Percentiles rank a stretch among this genome's conserved stretches.
These are phyloP conservation scores for Aspergillus sojae DNA, from an alignment of 2,329 filamentous ascomycete species.

Conservation along the genomic window DNA sequence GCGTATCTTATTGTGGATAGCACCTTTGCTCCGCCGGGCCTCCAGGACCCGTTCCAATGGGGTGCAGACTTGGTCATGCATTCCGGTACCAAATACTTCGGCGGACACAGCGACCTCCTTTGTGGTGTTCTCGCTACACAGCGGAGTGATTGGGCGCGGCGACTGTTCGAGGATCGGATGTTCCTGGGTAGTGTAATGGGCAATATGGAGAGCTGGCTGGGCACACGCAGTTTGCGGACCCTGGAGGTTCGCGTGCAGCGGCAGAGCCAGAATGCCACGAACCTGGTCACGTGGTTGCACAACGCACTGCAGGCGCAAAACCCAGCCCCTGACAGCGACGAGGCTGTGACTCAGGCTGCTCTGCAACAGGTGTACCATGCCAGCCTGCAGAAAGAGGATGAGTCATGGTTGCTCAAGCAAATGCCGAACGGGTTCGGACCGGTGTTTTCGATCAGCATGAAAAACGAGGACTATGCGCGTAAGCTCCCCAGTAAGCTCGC, in stretches of 20 bases:
- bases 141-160: slow-evolving; percentile 58
- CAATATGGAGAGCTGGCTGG: slow-evolving; percentile 88
- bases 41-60: slow-evolving; percentile 80
- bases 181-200: slow-evolving; percentile 83
- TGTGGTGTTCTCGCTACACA: slow-evolving; percentile 80
- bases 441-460: slow-evolving; percentile 77
- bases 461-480: slow-evolving; percentile 62
- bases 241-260: slow-evolving; percentile 78
- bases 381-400: slow-evolving; percentile 70
- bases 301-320: slow-evolving; percentile 47
- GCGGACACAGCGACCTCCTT: slow-evolving; percentile 91
- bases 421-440: slow-evolving; percentile 92
- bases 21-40: slow-evolving; percentile 87
- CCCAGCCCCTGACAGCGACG: slow-evolving; percentile 44
- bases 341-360: slow-evolving; percentile 52
- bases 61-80: slow-evolving; percentile 91
- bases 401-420: slow-evolving; percentile 76
- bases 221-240: slow-evolving; percentile 81
- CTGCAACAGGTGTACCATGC: slow-evolving; percentile 73
- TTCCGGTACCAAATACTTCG: slow-evolving; percentile 92
- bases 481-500: slow-evolving; percentile 74
- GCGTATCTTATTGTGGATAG: slow-evolving; percentile 85
- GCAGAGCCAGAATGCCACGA: slow-evolving; percentile 71
- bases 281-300: slow-evolving; percentile 73
- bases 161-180: slow-evolving; percentile 70